Base-by-base conservation (phyloP, 2,329 filamentous ascomycete species). In the Penicillium griseofulvum region DNA sequence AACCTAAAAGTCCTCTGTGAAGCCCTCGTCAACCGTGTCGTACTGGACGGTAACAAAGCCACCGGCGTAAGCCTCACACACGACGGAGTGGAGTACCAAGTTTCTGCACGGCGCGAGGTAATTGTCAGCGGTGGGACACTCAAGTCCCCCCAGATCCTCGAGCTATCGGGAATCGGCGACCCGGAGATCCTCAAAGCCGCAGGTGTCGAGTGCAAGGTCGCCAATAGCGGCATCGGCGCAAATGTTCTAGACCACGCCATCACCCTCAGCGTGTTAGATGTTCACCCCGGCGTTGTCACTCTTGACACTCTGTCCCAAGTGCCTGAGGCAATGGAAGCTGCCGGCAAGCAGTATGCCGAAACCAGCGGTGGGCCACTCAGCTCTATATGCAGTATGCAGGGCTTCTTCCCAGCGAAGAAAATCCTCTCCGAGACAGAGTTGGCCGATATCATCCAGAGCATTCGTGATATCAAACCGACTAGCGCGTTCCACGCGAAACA, bases 161-260 rank as follows among this genome's bases (percentile, higher is more conserved):
- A 87, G 59, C 74, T 86, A 1, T 86, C 83, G 0, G 85, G 85
- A 0, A 77, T 88, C 24, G 85, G 85, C 3, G 74, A 77, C 43
- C 68, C 73, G 0, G 66, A 69, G 0, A 63, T 80, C 2, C 71
- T 82, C 2, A 58, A 66, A 10, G 64, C 63, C 0, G 74, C 74
- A 1, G 74, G 74, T 0, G 73, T 82, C 3, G 60, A 72, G 4
- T 70, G 74, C 31, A 74, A 75, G 49, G 70, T 81, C 7, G 66
- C 72, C 29, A 78, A 77, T 47, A 68, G 70, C 2, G 75, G 69
- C 3, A 75, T 81, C 4, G 80, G 80, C 4, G 74, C 75, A 28
- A 80, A 81, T 54, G 71, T 81, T 49, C 78, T 80, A 57, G 79
- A 81, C 48, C 78, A 79, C 51, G 14, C 45, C 3, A 38, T 66